A percentile compares a stretch with the other conserved stretches of the same genome.
Conservation (phyloP, 352 stramenopile species). For the Pilasporangium apinafurcum region DNA sequence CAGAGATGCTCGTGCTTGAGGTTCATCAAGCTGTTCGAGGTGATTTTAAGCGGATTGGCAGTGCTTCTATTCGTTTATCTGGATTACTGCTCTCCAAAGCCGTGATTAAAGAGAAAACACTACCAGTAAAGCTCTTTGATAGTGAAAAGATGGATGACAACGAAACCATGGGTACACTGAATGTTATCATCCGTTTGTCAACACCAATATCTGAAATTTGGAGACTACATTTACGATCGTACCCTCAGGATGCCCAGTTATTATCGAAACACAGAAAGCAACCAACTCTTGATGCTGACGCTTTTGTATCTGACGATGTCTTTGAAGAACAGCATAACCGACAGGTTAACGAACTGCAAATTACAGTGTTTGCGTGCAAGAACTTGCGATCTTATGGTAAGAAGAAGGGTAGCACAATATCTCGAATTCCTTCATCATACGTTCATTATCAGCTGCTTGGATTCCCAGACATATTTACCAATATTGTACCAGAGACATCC, state of each 20-base stretch:
- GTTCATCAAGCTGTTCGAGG: conserved; percentile 83
- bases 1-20: conserved; percentile 82
- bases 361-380: conserved; percentile 60
- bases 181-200: conserved; percentile 81
- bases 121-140: conserved; percentile 36
- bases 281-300: conserved; percentile 6
- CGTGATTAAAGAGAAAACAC: conserved; percentile 50
- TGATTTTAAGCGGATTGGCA: conserved; percentile 86
- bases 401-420: conserved; percentile 19
- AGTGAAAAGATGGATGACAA: conserved; percentile 17
- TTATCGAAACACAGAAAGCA: conserved; percentile 17
- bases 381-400: conserved; percentile 42
- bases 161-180: conserved; percentile 56
- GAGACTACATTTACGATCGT: conserved; percentile 84
- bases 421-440: conserved; percentile 61
- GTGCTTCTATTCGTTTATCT: conserved; percentile 54
- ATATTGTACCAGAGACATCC: conserved; percentile 58
- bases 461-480: conserved; percentile 86
- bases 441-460: conserved; percentile 89
- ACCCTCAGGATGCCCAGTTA: conserved; percentile 76
- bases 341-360: conserved; percentile 53
- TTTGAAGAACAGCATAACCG: conserved; percentile 9
- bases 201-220: conserved; percentile 89
- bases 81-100: conserved; percentile 72
- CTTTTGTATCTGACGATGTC: conserved; percentile 10